Base-by-base conservation (phyloP, 495 filamentous ascomycete genomes). In the Hypoxylon subgilvum region DNA sequence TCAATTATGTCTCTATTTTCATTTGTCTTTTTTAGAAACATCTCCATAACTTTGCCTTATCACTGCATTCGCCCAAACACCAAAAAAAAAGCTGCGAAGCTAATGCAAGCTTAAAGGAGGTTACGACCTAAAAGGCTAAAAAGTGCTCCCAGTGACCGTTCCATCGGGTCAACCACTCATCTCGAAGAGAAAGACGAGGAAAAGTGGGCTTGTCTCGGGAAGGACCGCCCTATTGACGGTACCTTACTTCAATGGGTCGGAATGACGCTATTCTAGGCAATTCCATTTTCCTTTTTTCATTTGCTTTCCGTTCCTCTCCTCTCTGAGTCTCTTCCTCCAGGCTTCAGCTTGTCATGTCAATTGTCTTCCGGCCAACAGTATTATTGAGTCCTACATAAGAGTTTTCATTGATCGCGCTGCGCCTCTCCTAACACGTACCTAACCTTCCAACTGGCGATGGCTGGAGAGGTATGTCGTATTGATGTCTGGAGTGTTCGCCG, bases 41-140 rank as follows among this genome's bases (percentile, higher is more conserved):
- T 50, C 53, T 28, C 25, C 10, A 54, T 49, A 58, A 44, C 53
- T 28, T 14, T 5, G 10, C 48, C 47, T 41, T 57, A 35, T 63
- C 59, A 66, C 63, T 51, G 51, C 56, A 65, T 42, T 47, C 39
- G 23, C n/a, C 21, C 23, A 50, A 34, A 50, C 25, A 51, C 45
- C 46, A 52, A 36, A 21, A 61, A 51, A 52, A 36, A 21, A 61
- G 61, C 62, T 68, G 60, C 67, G 60, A 60, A 53, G 56, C 74
- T 76, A 76, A 76, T 76, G 74, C 74, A 75, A 68, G 73, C 57
- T 74, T 72, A 67, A 71, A 71, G 63, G 67, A 69, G 67, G 67
- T 67, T 56, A 67, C 60, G 52, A 42, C 48, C 31, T 57, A 25
- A 18, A 43, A 43, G 18, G 36, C 34, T 63, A 57, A 35, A 17